These are phyloP conservation scores for Brassica juncea DNA, from an alignment of 345 rosid species.

Conservation along the genomic window DNA sequence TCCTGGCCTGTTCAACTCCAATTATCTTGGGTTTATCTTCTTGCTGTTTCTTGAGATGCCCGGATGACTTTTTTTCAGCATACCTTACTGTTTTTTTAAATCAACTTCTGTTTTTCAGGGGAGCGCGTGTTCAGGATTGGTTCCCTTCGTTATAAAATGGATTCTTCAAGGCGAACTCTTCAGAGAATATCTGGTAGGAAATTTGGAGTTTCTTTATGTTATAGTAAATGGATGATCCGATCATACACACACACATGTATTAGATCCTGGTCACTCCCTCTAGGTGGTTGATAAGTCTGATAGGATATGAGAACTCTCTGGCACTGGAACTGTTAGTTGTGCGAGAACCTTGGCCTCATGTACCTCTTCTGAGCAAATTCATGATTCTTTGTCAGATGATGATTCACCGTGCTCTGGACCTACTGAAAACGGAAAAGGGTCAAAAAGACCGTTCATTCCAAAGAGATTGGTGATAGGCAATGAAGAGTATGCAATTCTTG, in stretches of 20 bases:
- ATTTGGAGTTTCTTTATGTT: background rate
- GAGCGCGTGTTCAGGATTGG: constrained; percentile 84
- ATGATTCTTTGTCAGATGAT: constrained; percentile 50
- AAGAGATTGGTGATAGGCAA: constrained; percentile 89
- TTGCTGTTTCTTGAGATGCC: constrained; percentile 6
- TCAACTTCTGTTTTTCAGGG: constrained; percentile 48
- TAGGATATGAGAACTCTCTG: constrained; percentile 18
- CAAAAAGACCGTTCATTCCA: constrained; percentile 67
- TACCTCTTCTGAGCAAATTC: constrained; percentile 8
- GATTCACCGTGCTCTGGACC: constrained; percentile 48
- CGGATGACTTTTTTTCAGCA: constrained; percentile 11
- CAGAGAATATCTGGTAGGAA: constrained; percentile 75
- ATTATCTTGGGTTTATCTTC: constrained; percentile 14
- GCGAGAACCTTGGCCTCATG: background rate
- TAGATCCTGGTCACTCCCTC: constrained; percentile 7
- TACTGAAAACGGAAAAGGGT: constrained; percentile 45
- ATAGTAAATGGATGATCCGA: background rate
- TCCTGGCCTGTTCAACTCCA: constrained; percentile 30
- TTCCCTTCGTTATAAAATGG: constrained; percentile 84
- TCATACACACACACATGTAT: background rate
- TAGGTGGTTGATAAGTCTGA: constrained; percentile 20
- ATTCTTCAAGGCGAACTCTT: constrained; percentile 84
- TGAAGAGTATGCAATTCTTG: constrained; percentile 72
- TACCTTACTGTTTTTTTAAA: constrained; percentile 1
- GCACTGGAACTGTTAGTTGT: constrained; percentile 15